A percentile compares a stretch with the other conserved stretches of the same genome.
These are phyloP conservation scores for Corymbia maculata DNA, from an alignment of 345 rosid genomes.

Conservation along the genomic window DNA sequence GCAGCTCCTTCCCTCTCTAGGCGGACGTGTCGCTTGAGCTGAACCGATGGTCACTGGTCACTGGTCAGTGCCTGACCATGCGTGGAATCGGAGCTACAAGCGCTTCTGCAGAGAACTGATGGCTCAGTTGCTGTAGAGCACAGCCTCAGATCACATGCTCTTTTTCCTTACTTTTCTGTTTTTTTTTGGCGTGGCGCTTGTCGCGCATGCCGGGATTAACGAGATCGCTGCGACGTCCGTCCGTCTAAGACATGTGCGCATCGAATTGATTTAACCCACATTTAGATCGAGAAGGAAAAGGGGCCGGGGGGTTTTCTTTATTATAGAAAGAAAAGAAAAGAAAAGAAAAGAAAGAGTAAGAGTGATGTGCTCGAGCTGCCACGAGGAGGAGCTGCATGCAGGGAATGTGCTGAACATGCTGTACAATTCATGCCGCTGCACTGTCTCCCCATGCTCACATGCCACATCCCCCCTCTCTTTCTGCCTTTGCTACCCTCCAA, in stretches of 20 bases:
- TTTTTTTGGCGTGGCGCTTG: not conserved
- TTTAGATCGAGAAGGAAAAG: not conserved
- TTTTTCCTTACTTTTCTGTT: not conserved
- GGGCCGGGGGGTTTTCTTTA: not conserved
- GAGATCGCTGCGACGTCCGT: not conserved
- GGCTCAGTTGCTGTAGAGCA: no score
- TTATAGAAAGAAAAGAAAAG: no score
- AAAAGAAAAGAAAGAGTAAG: no score
- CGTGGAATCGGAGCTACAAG: not conserved
- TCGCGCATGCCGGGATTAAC: not conserved
- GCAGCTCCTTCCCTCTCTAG: not conserved
- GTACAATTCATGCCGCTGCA: slow-evolving; percentile 33
- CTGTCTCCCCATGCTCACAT: slow-evolving; percentile 30
- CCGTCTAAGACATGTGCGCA: not conserved
- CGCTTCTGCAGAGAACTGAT: not conserved
- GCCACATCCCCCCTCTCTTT: not conserved
- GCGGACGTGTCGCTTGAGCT: not conserved
- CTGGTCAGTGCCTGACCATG: no score
- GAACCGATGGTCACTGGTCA: no score
- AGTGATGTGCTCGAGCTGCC: not conserved
- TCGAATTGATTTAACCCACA: not conserved
- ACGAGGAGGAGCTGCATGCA: slow-evolving; percentile 9
- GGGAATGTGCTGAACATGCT: slow-evolving; percentile 67
- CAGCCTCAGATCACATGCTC: not conserved
- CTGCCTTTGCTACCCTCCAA: not conserved